Percentiles rank a stretch among this genome's conserved stretches.
Evolutionary conservation across 805 yeast species (phyloP).

Genomic region (Metschnikowia sp.): DNA sequence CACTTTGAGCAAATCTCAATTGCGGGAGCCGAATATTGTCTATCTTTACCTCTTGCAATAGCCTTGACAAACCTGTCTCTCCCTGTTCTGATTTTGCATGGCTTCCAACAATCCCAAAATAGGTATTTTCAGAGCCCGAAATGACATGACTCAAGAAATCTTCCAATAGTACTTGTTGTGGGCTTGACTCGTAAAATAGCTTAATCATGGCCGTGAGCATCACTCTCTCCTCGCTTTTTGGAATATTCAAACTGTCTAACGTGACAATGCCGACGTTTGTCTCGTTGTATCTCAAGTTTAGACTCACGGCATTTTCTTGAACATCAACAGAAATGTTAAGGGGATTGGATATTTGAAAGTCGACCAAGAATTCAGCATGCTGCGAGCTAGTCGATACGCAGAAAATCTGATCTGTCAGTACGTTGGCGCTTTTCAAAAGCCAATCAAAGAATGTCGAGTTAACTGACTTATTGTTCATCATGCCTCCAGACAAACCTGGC

Average conservation of each 20-base stretch:
- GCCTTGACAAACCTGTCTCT: constrained; percentile 1
- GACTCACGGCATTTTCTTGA: constrained; percentile 20
- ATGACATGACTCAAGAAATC: constrained; percentile 21
- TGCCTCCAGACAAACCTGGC: not conserved
- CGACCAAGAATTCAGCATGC: constrained; percentile 25
- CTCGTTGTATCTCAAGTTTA: constrained; percentile 30
- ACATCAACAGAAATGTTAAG: constrained; percentile 22
- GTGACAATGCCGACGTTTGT: constrained; percentile 31
- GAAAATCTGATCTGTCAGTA: constrained; percentile 14
- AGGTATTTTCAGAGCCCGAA: constrained; percentile 15
- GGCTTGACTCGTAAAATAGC: constrained; percentile 10
- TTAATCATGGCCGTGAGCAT: constrained; percentile 20
- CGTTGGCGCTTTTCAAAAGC: constrained; percentile 4
- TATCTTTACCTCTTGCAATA: constrained; percentile 7
- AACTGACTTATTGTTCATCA: not conserved
- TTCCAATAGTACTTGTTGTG: constrained; percentile 11
- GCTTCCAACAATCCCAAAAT: constrained; percentile 5
- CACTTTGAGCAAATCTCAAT: constrained; percentile 1
- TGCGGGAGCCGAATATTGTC: constrained; percentile 20
- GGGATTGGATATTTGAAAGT: constrained; percentile 33
- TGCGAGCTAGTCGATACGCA: constrained; percentile 26
- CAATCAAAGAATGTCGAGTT: constrained; percentile 6
- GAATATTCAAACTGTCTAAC: constrained; percentile 21
- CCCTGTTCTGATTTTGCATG: not conserved
- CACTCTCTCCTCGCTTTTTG: constrained; percentile 11